A percentile compares a stretch with the other conserved stretches of the same genome.
Evolutionary conservation across 495 filamentous ascomycete genomes (phyloP).

Genomic region (Penicillium soppii): DNA sequence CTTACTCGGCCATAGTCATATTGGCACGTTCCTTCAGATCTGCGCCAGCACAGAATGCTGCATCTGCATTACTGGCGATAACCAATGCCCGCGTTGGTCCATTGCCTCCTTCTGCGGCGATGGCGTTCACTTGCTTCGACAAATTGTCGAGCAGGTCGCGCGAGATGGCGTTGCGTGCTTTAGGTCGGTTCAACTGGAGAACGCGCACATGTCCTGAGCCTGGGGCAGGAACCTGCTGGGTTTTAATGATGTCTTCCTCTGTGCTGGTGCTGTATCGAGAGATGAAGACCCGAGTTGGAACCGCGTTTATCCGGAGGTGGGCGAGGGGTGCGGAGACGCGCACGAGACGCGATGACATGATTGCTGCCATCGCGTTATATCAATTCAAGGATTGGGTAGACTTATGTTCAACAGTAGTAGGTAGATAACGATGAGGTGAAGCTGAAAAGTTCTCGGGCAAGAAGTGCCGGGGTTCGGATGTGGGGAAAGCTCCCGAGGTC

Average conservation of each 20-base stretch:
- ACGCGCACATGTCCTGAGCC: slow-evolving; percentile 82
- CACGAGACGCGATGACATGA: slow-evolving; percentile 34
- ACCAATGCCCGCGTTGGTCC: slow-evolving; percentile 74
- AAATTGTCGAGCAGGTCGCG: slow-evolving; percentile 69
- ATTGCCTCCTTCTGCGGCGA: slow-evolving; percentile 65
- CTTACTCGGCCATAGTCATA: slow-evolving; percentile 69
- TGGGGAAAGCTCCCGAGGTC: slow-evolving; percentile 22
- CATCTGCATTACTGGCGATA: slow-evolving; percentile 72
- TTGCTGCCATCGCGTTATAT: slow-evolving; percentile 16
- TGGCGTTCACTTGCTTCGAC: slow-evolving; percentile 62
- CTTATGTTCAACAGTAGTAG: background rate
- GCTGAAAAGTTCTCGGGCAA: slow-evolving; percentile 4
- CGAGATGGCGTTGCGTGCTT: slow-evolving; percentile 88
- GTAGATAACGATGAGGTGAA: background rate
- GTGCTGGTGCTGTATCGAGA: slow-evolving; percentile 37
- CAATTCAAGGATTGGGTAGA: background rate
- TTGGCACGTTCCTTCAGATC: slow-evolving; percentile 84
- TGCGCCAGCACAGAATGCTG: slow-evolving; percentile 88
- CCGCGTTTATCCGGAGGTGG: slow-evolving; percentile 18
- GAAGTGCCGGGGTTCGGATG: slow-evolving; percentile 17
- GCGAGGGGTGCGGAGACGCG: slow-evolving; percentile 21
- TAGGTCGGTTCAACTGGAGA: slow-evolving; percentile 80
- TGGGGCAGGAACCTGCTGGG: slow-evolving; percentile 72
- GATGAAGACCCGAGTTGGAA: slow-evolving; percentile 28
- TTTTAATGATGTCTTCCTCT: slow-evolving; percentile 59